Evolutionary conservation across 164 flowering plant species (phyloP), one percentile per base, ranked within the genome.

Genomic region (Chimonanthus praecox): DNA sequence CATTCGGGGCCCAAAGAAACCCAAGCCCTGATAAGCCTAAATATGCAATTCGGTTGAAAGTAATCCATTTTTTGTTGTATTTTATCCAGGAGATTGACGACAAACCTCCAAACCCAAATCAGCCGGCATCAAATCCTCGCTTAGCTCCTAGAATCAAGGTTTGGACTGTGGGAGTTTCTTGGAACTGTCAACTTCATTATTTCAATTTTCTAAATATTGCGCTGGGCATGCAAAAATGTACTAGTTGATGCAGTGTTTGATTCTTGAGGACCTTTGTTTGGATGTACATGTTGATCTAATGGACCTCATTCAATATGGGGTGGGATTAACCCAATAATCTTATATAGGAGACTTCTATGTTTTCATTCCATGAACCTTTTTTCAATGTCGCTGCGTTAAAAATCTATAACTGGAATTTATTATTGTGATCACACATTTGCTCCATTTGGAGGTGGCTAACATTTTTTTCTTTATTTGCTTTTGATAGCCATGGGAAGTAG

Each of bases 51-150:
- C 4, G 45, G 76, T 43, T 20, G 62, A 45, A 49, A 68, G 58
- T 18, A 48, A 15, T 47, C 18, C 13, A 10, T 67, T 49, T 58
- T 47, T 70, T 9, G 3, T 73, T 72, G 46, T 74, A 72, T 10
- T 65, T 5, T 80, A 62, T 80, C 77, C 88, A 95, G 99, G 98
- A 92, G 21, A 92, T 95, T 49, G 84, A 95, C 77, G 98, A 95
- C 79, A 76, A 73, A 51, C 99, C 99, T 61, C 99, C 97, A 13
- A 90, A 95, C 79, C 98, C 99, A 43, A 87, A 90, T 81, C 98
- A 91, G 78, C 90, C 86, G 44, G 80, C 84, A 64, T 83, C 99
- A 75, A 88, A 87, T 84, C 92, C 99, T 71, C 93, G 86, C 64
- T 45, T 88, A 46, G 87, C 85, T 13, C 94, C 97, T 65, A 89